Percentiles rank a stretch among this genome's conserved stretches.
phyloP scores from a whole-genome alignment of 1,139 yeast species.

The Kodamaea fungicola region DNA sequence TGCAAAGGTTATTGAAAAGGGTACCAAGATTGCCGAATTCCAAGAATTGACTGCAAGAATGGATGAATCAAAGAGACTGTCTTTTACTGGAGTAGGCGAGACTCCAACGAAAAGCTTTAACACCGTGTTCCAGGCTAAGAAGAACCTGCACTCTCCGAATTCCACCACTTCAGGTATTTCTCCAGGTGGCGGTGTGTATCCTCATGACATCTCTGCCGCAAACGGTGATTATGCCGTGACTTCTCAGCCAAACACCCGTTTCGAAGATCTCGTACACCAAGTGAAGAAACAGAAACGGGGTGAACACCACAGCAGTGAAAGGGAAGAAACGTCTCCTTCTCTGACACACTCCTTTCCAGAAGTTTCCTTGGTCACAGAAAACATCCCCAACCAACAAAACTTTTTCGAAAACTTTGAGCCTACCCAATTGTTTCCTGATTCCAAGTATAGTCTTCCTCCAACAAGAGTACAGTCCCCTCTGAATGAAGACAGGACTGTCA shows the following conservation, averaged over 20 bases:
- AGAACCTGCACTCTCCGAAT: slow-evolving; percentile 10
- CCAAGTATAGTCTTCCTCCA: slow-evolving; percentile 31
- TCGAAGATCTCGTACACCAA: slow-evolving; percentile 34
- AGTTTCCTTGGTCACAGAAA: slow-evolving; percentile 46
- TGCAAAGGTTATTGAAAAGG: slow-evolving; percentile 42
- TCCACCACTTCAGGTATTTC: slow-evolving; percentile 28
- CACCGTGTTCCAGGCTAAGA: slow-evolving; percentile 2
- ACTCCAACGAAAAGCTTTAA: slow-evolving; percentile 2
- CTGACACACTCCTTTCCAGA: slow-evolving; percentile 44
- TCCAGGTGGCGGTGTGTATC: slow-evolving; percentile 26
- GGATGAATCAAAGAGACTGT: slow-evolving; percentile 13
- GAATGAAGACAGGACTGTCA: slow-evolving; percentile 4
- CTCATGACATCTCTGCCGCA: slow-evolving; percentile 5
- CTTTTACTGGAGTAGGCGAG: background rate
- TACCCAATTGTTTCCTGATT: slow-evolving; percentile 46
- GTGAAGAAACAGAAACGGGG: slow-evolving; percentile 18
- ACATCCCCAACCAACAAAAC: slow-evolving; percentile 36
- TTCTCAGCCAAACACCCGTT: slow-evolving; percentile 11
- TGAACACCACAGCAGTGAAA: slow-evolving; percentile 5
- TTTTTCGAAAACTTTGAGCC: slow-evolving; percentile 49
- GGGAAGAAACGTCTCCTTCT: slow-evolving; percentile 37
- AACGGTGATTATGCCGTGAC: background rate
- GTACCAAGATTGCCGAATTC: slow-evolving; percentile 36
- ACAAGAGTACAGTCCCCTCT: slow-evolving; percentile 39
- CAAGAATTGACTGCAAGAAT: slow-evolving; percentile 32